A percentile compares a stretch with the other conserved stretches of the same genome.
Conservation (phyloP, 2,329 filamentous ascomycete genomes). For the Cordyceps farinosa region DNA sequence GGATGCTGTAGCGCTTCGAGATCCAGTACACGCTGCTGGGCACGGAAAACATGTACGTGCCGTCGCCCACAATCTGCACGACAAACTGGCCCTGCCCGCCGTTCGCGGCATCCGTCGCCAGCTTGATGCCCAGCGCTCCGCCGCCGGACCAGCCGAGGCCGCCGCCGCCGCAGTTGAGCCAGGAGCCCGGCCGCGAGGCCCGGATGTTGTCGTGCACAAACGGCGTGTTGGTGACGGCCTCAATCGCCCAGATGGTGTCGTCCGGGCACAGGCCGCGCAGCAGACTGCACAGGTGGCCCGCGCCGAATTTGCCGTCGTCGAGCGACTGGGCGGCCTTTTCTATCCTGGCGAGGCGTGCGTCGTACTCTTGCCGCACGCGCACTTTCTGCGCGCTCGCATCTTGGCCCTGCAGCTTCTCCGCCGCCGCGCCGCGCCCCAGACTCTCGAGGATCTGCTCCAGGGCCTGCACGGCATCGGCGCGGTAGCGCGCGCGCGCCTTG, state of each 20-base stretch:
- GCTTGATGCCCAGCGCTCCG: slow-evolving; percentile 70
- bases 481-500: slow-evolving; percentile 60
- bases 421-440: slow-evolving; percentile 47
- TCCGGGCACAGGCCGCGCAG: slow-evolving; percentile 34
- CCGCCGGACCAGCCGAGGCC: slow-evolving; percentile 80
- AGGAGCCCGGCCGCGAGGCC: slow-evolving; percentile 63
- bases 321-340: slow-evolving; percentile 54
- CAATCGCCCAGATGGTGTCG: slow-evolving; percentile 69
- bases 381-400: slow-evolving; percentile 5
- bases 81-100: slow-evolving; percentile 49
- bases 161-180: slow-evolving; percentile 78
- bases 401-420: slow-evolving; percentile 34
- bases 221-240: slow-evolving; percentile 70
- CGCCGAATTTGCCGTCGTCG: slow-evolving; percentile 49
- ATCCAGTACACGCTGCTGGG: slow-evolving; percentile 57
- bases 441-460: slow-evolving; percentile 66
- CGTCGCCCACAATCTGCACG: slow-evolving; percentile 54
- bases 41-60: slow-evolving; percentile 54
- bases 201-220: slow-evolving; percentile 70
- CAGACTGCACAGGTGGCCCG: slow-evolving; percentile 36
- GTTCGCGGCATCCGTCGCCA: slow-evolving; percentile 51
- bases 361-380: slow-evolving; percentile 42
- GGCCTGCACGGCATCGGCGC: slow-evolving; percentile 60
- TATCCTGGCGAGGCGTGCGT: slow-evolving; percentile 57
- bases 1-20: slow-evolving; percentile 50